A percentile compares a stretch with the other conserved stretches of the same genome.
phyloP scores from a whole-genome alignment of 257 asterid species.

The Striga asiatica region DNA sequence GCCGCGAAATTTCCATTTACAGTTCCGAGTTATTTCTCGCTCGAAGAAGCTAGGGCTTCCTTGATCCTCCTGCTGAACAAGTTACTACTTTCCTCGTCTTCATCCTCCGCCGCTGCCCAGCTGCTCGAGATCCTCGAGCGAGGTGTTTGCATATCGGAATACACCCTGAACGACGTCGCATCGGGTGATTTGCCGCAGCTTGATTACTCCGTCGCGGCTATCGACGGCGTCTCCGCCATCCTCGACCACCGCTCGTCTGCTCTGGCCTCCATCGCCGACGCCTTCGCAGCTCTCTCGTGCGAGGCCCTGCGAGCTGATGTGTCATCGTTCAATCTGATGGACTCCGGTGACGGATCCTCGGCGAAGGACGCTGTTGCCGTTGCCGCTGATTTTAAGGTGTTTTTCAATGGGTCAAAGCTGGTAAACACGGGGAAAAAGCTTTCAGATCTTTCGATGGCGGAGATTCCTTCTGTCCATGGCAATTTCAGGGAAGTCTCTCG shows the following conservation, averaged over 20 bases:
- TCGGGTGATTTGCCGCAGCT: constrained; percentile 13
- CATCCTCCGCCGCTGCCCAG: constrained; percentile 24
- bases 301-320: constrained; percentile 68
- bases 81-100: constrained; percentile 34
- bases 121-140: constrained; percentile 30
- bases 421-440: constrained; percentile 26
- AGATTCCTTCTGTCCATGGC: constrained; percentile 61
- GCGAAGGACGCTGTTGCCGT: constrained; percentile 79
- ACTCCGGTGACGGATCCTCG: constrained; percentile 88
- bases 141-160: constrained; percentile 6
- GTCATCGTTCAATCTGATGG: constrained; percentile 57
- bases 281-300: constrained; percentile 73
- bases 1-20: constrained; percentile 22
- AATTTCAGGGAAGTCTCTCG: constrained; percentile 48
- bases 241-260: constrained; percentile 44
- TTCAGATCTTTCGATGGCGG: constrained; percentile 31
- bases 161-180: constrained; percentile 23
- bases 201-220: constrained; percentile 41
- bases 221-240: constrained; percentile 55
- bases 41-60: constrained; percentile 54
- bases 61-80: constrained; percentile 50
- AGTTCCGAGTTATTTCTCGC: constrained; percentile 33
- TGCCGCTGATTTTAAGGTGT: constrained; percentile 62
- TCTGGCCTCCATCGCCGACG: constrained; percentile 42
- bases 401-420: constrained; percentile 65